phyloP scores from a whole-genome alignment of 139 green algal genomes.

The Chlorella sp. region DNA sequence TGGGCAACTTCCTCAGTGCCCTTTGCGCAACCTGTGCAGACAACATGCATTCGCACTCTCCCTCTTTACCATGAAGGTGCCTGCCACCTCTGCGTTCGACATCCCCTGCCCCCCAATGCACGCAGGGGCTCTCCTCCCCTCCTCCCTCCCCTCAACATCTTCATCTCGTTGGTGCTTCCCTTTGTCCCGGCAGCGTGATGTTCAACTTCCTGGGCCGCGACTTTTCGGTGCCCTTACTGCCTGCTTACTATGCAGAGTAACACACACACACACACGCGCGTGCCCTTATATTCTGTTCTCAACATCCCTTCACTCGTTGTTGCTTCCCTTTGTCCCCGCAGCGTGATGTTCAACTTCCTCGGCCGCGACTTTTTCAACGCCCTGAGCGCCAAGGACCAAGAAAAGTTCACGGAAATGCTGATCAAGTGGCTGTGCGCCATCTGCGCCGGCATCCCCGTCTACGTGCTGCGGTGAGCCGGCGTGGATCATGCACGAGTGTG shows the following conservation, averaged over 20 bases:
- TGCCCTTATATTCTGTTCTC: too few relatives aligned
- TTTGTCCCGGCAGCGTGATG: slow-evolving; percentile 69
- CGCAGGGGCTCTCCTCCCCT: too few relatives aligned
- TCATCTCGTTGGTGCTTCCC: too few relatives aligned
- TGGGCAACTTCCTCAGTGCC: too few relatives aligned
- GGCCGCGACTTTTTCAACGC: slow-evolving; percentile 99
- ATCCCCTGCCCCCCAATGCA: too few relatives aligned
- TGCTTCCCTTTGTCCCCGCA: slow-evolving; percentile 30
- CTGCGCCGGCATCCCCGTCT: slow-evolving; percentile 77
- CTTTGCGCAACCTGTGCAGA: too few relatives aligned
- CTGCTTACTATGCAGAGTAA: too few relatives aligned
- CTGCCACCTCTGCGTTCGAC: too few relatives aligned
- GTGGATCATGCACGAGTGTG: too few relatives aligned
- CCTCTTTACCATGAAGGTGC: too few relatives aligned
- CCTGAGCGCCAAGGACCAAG: slow-evolving; percentile 80
- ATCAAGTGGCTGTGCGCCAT: slow-evolving; percentile 74
- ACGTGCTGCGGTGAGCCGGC: slow-evolving; percentile 78
- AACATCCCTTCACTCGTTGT: not conserved
- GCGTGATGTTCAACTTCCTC: slow-evolving; percentile 97
- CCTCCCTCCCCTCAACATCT: not conserved
- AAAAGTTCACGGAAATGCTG: slow-evolving; percentile 73
- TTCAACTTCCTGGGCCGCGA: slow-evolving; percentile 99
- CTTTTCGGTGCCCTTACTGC: slow-evolving; percentile 98
- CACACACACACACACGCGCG: too few relatives aligned
- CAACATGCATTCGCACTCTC: too few relatives aligned